Percentiles rank a stretch among this genome's conserved stretches.
Evolutionary conservation across 495 filamentous ascomycete genomes (phyloP).

Genomic region (Penicillium riverlandense): DNA sequence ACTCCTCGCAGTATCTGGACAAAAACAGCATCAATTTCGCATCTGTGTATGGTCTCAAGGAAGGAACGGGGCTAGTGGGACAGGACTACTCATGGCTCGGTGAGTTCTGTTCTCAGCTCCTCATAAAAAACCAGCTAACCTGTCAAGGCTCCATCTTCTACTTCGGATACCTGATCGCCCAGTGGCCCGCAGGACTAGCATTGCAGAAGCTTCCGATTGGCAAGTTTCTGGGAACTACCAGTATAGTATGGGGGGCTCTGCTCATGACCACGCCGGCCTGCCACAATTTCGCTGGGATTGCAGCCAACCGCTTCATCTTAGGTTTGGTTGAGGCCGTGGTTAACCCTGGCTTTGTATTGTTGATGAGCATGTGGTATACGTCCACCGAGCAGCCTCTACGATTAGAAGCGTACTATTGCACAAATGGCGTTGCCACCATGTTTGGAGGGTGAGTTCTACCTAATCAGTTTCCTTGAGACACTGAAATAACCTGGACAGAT

Average conservation of each 20-base stretch:
- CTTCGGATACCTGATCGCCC: constrained; percentile 46
- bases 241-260: constrained; percentile 31
- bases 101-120: neutral
- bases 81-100: constrained; percentile 54
- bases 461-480: neutral
- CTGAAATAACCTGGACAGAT: constrained; percentile 12
- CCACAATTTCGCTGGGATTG: constrained; percentile 36
- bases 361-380: constrained; percentile 53
- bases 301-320: constrained; percentile 40
- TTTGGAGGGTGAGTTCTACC: constrained; percentile 36
- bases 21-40: constrained; percentile 56
- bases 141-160: constrained; percentile 44
- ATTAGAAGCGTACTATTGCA: constrained; percentile 47
- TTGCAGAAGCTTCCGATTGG: constrained; percentile 47
- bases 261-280: constrained; percentile 35
- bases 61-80: constrained; percentile 42
- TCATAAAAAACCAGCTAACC: neutral
- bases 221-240: constrained; percentile 39
- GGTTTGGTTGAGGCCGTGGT: constrained; percentile 48
- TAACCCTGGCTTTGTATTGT: constrained; percentile 50
- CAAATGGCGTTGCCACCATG: constrained; percentile 49
- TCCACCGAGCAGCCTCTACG: constrained; percentile 47
- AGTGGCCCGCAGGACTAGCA: constrained; percentile 44
- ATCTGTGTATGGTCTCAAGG: constrained; percentile 49
- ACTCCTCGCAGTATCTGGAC: constrained; percentile 45